Base-by-base conservation (phyloP, 2,329 filamentous ascomycete genomes). In the Aureobasidium sp. region DNA sequence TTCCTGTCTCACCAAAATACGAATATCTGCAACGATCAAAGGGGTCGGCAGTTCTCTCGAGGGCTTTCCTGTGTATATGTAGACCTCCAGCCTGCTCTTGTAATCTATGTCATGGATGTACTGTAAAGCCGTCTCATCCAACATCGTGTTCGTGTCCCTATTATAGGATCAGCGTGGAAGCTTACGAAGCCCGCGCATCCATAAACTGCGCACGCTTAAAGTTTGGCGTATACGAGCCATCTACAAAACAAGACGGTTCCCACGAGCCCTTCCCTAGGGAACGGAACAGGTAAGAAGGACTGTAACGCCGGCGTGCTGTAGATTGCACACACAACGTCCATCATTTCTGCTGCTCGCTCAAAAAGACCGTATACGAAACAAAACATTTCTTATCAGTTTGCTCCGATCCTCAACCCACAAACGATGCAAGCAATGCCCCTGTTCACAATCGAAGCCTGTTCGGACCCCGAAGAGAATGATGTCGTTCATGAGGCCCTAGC, bases 181-280 rank as follows among this genome's bases (percentile, higher is more conserved):
- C 53, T 57, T n/a, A 57, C 53, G 53, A 46, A 57, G 39, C 53
- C 46, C n/a, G 17, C 36, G 32, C 26, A 17, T 42, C 51, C 20
- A 13, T 15, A 5, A 15, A 29, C 51, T 29, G 27, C 53, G 13
- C 27, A 26, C 53, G 17, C n/a, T 46, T 46, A 44, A 26, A 32
- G 53, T 44, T 57, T 57, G 37, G n/a, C 3, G 36, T 56, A 56
- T 56, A 57, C 53, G 53, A 57, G 27, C 26, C 8, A 27, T 32
- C 23, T 56, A 20, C 7, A 15, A 20, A 39, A 53, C 51, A 53
- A 20, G 9, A 32, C 39, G 10, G n/a, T 12, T 26, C 8, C 32
- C 26, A n/a, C 2, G 41, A 55, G 10, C 39, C n/a, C 36, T 34
- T 8, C 32, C 32, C 9, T 2, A 34, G 32, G 9, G 32, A 34